Base-by-base conservation (phyloP, 495 filamentous ascomycete species). In the Xanthoparmelia taractica region DNA sequence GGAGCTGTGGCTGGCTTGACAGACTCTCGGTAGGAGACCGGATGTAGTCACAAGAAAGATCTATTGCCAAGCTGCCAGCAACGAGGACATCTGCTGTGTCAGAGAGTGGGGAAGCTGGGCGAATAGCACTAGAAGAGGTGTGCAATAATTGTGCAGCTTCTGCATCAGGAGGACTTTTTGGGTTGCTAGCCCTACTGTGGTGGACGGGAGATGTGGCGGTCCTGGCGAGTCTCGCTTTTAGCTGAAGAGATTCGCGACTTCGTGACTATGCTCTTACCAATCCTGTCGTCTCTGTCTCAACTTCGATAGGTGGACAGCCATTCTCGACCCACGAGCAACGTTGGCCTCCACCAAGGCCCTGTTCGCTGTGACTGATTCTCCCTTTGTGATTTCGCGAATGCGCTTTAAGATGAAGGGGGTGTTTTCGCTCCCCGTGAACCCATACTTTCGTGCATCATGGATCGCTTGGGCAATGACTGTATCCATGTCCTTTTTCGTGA, bases 11-110 rank as follows among this genome's bases (percentile, higher is more conserved):
- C 11, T 74, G 66, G 23, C 69, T 69, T 20, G 70, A 65, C 18
- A 67, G 41, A 3, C 68, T 65, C 17, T 55, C 68, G 48, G 67
- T 66, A 45, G 71, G 70, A 27, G 62, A 58, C 43, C 84, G 80
- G 23, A 80, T 74, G 68, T 84, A 92, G 72, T 96, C 87, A 72
- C 94, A 97, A 66, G 86, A 86, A 25, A 93, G 73, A 72, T 98
- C 94, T 43, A 97, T 80, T 20, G 92, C 93, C 17, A 98, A 80
- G 13, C 90, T 91, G 43, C 94, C 94, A 45, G 92, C 90, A 41
- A 97, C 90, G 29, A 96, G 71, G n/a, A 97, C 77, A 64, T 91
- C 86, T 38, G 77, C 77, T 57, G 68, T 47, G 31, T 73, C 60
- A 37, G 20, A 45, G 25, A 37, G n/a, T 18, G 25, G 11, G 23